Conservation (phyloP, 2,329 filamentous ascomycete species). For the Fusarium chlamydosporum region DNA sequence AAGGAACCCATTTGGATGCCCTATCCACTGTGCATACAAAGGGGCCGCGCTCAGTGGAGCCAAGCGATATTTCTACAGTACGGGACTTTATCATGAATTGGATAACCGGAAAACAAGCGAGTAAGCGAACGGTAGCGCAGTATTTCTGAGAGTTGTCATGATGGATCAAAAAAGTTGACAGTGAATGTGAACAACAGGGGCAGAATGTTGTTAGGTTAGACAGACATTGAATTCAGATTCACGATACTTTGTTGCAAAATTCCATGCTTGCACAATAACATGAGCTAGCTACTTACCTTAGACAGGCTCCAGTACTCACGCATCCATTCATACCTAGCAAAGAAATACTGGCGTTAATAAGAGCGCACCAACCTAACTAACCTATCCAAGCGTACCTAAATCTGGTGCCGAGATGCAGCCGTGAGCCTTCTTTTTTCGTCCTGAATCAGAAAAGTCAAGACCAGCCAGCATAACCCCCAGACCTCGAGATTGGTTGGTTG, state of each 20-base stretch:
- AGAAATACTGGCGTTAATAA: slow-evolving; percentile 1
- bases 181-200: slow-evolving; percentile 8
- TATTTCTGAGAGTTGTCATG: slow-evolving; percentile 40
- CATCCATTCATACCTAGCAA: background rate
- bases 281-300: too few relatives aligned
- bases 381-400: background rate
- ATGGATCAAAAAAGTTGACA: slow-evolving; percentile 10
- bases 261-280: slow-evolving; percentile 8
- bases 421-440: slow-evolving; percentile 22
- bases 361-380: slow-evolving; percentile 11
- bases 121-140: slow-evolving; percentile 6
- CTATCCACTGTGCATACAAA: slow-evolving; percentile 30
- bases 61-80: slow-evolving; percentile 3
- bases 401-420: slow-evolving; percentile 30
- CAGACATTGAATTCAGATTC: slow-evolving; percentile 15
- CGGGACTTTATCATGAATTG: slow-evolving; percentile 20
- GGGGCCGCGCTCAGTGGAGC: slow-evolving; percentile 28
- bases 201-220: background rate
- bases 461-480: slow-evolving; percentile 33
- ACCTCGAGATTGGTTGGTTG: slow-evolving; percentile 26
- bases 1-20: slow-evolving; percentile 5
- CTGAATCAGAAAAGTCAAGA: slow-evolving; percentile 1
- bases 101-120: slow-evolving; percentile 23
- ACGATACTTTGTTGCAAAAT: slow-evolving; percentile 8
- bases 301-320: background rate